Conservation (phyloP, 2,329 filamentous ascomycete genomes). For the Colletotrichum sp. region DNA sequence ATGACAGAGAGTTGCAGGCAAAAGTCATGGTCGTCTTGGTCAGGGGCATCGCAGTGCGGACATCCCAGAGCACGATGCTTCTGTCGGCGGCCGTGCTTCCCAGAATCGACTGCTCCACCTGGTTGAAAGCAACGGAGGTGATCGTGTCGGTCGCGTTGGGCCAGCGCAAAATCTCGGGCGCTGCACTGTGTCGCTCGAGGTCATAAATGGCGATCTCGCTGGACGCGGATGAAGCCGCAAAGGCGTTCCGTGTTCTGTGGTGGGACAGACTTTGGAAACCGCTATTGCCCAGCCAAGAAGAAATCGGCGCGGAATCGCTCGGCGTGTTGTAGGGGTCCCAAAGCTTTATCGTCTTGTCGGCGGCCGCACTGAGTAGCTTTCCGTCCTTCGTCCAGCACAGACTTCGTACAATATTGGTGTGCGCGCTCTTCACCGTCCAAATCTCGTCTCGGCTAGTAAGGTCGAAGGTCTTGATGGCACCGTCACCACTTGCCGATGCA, state of each 20-base stretch:
- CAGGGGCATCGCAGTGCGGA: slow-evolving; percentile 84
- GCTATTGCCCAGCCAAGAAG: slow-evolving; percentile 70
- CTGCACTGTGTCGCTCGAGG: slow-evolving; percentile 78
- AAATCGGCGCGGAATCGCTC: slow-evolving; percentile 71
- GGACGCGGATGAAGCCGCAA: slow-evolving; percentile 80
- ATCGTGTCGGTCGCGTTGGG: slow-evolving; percentile 91
- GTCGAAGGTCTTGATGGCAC: slow-evolving; percentile 73
- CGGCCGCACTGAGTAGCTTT: slow-evolving; percentile 85
- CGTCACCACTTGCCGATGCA: slow-evolving; percentile 88
- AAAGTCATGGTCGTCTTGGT: slow-evolving; percentile 83
- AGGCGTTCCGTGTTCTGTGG: slow-evolving; percentile 78
- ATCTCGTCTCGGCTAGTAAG: slow-evolving; percentile 73
- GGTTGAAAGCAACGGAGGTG: slow-evolving; percentile 87
- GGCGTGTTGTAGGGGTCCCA: slow-evolving; percentile 86
- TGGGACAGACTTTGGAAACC: slow-evolving; percentile 80
- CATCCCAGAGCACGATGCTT: slow-evolving; percentile 88
- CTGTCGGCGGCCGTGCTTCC: slow-evolving; percentile 86
- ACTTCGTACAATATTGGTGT: slow-evolving; percentile 93
- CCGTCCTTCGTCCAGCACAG: slow-evolving; percentile 87
- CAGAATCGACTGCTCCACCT: slow-evolving; percentile 89
- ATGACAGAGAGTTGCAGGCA: slow-evolving; percentile 81
- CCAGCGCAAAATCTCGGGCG: slow-evolving; percentile 85
- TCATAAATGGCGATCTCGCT: slow-evolving; percentile 88
- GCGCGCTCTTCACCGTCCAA: slow-evolving; percentile 76
- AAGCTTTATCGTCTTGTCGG: slow-evolving; percentile 86